Evolutionary conservation across 2,329 filamentous ascomycete genomes (phyloP).

Genomic region (Aureobasidium pullulans): DNA sequence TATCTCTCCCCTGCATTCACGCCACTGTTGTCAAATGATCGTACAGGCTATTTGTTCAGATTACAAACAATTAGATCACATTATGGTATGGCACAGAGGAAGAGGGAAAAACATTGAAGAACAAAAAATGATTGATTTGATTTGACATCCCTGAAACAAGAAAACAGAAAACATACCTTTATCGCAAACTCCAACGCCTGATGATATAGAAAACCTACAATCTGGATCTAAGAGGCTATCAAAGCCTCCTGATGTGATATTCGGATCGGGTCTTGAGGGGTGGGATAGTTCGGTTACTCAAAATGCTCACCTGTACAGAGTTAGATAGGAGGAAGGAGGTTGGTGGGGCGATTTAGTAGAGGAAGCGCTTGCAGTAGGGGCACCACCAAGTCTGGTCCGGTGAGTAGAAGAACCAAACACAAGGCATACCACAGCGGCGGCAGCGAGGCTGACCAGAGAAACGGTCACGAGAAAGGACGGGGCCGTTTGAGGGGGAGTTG

Average conservation of each 20-base stretch:
- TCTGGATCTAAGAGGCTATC: no score
- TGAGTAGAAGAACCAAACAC: neutral
- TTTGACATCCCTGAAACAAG: neutral
- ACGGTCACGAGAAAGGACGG: neutral
- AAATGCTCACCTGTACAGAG: no score
- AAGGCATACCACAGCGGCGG: neutral
- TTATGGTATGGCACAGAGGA: no score
- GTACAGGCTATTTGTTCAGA: no score
- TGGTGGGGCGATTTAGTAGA: neutral
- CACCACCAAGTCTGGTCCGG: neutral
- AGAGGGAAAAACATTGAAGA: neutral
- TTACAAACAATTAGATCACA: no score
- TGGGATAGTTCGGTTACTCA: no score
- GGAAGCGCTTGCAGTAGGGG: neutral
- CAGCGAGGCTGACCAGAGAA: neutral
- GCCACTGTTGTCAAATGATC: no score
- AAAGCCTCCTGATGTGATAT: no score
- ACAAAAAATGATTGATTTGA: neutral
- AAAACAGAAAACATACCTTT: neutral
- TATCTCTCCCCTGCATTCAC: no score
- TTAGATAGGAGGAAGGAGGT: no score
- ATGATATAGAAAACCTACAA: no score
- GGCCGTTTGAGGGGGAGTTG: neutral
- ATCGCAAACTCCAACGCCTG: neutral
- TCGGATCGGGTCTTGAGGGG: no score